These are phyloP conservation scores for Mallotus japonicus DNA, from an alignment of 441 rosid genomes.

Conservation along the genomic window DNA sequence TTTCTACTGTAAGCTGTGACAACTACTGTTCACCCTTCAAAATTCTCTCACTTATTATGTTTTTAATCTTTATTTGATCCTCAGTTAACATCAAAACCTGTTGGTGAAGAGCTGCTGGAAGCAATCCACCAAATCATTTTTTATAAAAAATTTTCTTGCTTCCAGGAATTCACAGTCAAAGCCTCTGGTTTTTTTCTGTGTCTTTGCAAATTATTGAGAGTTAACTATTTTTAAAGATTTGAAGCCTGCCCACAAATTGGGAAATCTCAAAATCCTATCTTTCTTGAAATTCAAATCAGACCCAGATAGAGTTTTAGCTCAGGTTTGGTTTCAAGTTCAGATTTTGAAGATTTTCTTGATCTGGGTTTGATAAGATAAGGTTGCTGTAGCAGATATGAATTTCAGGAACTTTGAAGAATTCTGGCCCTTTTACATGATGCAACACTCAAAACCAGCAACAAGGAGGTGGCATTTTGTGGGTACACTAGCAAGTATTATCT, in stretches of 20 bases:
- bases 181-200: not conserved
- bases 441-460: slow-evolving; percentile 86
- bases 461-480: slow-evolving; percentile 90
- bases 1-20: slow-evolving; percentile 18
- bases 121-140: slow-evolving; percentile 3
- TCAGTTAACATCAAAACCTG: slow-evolving; percentile 21
- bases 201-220: not conserved
- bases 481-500: slow-evolving; percentile 49
- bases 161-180: slow-evolving; percentile 25
- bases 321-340: not conserved
- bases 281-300: slow-evolving; percentile 9
- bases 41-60: not conserved
- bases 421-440: slow-evolving; percentile 85
- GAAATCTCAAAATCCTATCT: not conserved
- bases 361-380: not conserved
- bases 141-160: not conserved
- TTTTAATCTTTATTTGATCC: slow-evolving; percentile 12
- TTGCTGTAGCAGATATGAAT: slow-evolving; percentile 46
- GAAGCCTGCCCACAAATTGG: slow-evolving; percentile 7
- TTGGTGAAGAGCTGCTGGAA: slow-evolving; percentile 6
- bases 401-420: slow-evolving; percentile 93
- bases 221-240: not conserved
- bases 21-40: slow-evolving; percentile 25
- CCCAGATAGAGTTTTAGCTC: slow-evolving; percentile 19
- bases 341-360: not conserved